These are phyloP conservation scores for Linaria vulgaris DNA, from an alignment of 257 asterid species.

Conservation along the genomic window DNA sequence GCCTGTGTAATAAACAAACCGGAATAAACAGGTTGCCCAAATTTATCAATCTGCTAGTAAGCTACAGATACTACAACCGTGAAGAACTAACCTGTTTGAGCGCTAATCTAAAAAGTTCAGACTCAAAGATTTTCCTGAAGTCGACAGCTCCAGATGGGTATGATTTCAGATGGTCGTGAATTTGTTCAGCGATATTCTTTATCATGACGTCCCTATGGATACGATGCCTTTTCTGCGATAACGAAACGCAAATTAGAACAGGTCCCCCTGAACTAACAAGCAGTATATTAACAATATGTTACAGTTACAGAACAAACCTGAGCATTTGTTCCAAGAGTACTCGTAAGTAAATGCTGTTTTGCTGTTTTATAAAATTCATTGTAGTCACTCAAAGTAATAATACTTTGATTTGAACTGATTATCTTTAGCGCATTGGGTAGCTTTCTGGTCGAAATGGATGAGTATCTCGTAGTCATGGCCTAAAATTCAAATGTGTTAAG, in stretches of 20 bases:
- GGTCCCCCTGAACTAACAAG: background rate
- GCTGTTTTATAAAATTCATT: constrained; percentile 63
- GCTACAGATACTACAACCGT: background rate
- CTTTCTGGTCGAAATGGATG: constrained; percentile 82
- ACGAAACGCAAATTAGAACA: background rate
- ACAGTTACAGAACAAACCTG: constrained; percentile 51
- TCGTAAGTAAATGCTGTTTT: constrained; percentile 50
- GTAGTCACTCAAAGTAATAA: constrained; percentile 79
- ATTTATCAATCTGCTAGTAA: no score
- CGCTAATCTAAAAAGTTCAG: constrained; percentile 72
- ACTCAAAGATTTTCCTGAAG: constrained; percentile 62
- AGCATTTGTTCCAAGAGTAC: constrained; percentile 71
- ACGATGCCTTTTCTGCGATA: constrained; percentile 63
- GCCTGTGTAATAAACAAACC: constrained; percentile 33
- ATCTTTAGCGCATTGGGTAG: constrained; percentile 73
- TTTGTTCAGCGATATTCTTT: constrained; percentile 37
- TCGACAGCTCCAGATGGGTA: constrained; percentile 57
- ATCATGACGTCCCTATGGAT: constrained; percentile 58
- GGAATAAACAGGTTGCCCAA: background rate
- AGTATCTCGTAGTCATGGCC: constrained; percentile 82
- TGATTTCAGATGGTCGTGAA: constrained; percentile 38
- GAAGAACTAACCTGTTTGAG: constrained; percentile 60
- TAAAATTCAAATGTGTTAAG: constrained; percentile 10
- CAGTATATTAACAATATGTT: background rate
- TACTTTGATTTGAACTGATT: constrained; percentile 63